Conservation (phyloP, 2,329 filamentous ascomycete genomes). For the Nigrospora oryzae region DNA sequence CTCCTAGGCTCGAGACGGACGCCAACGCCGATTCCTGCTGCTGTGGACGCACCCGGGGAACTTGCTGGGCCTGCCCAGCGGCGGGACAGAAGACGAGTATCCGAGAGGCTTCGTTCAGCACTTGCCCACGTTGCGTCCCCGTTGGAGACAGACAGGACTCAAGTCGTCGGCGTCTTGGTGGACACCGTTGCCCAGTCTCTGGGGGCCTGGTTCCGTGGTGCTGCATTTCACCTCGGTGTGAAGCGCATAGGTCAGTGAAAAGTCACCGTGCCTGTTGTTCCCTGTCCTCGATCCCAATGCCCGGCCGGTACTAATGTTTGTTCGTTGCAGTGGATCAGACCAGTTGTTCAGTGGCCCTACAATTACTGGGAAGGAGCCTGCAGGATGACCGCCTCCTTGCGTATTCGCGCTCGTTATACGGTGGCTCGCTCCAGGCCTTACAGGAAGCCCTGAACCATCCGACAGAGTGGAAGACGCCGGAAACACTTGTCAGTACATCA, state of each 20-base stretch:
- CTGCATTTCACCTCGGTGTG: background rate
- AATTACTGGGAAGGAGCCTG: slow-evolving; percentile 2
- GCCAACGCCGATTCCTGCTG: background rate
- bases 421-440: background rate
- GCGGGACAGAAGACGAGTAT: background rate
- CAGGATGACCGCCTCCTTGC: slow-evolving; percentile 1
- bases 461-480: slow-evolving; percentile 2
- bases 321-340: background rate
- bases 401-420: slow-evolving; percentile 2
- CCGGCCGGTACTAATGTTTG: too few relatives aligned
- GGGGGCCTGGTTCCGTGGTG: background rate
- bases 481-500: background rate
- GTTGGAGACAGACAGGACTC: background rate
- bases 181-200: background rate
- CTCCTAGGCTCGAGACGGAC: background rate
- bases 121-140: background rate
- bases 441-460: slow-evolving; percentile 3
- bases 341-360: background rate
- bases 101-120: background rate
- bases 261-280: too few relatives aligned
- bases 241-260: background rate
- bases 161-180: slow-evolving; percentile 1
- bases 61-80: background rate
- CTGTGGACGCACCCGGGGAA: background rate
- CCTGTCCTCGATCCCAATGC: too few relatives aligned